Evolutionary conservation across 108 stramenopile species (phyloP), one percentile per base, ranked within the genome.

Genomic region (Pseudonitzschia multiseries): DNA sequence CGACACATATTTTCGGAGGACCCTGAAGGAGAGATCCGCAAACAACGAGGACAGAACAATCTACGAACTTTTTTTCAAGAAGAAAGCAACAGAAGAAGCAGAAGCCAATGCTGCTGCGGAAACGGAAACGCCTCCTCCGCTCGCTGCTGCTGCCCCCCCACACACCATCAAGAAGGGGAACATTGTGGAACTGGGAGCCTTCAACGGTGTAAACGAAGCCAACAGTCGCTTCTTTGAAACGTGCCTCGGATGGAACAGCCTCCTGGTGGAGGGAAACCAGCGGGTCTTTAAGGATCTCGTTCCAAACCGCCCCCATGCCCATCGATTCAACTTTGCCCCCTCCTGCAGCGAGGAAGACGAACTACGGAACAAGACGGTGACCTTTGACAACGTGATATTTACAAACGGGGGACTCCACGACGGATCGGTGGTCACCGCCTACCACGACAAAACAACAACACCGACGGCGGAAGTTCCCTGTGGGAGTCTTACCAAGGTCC

Each of bases 101-200:
- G 50, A 50, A 13, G 50, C 15, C 50, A 66, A 70, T n/a, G n/a
- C n/a, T n/a, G n/a, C n/a, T n/a, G n/a, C n/a, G n/a, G n/a, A n/a
- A n/a, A n/a, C n/a, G n/a, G n/a, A n/a, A n/a, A n/a, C n/a, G n/a
- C n/a, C n/a, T n/a, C n/a, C n/a, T n/a, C n/a, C n/a, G n/a, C n/a
- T n/a, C n/a, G n/a, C n/a, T n/a, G n/a, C n/a, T n/a, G n/a, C n/a
- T n/a, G n/a, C n/a, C n/a, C n/a, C n/a, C n/a, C n/a, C n/a, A n/a
- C n/a, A n/a, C n/a, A n/a, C n/a, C n/a, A n/a, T n/a, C n/a, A n/a
- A n/a, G n/a, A 51, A 51, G 10, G 84, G 84, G 53, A 83, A 67
- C 14, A 83, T 74, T 57, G 79, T 88, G 4, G 88, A 89, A 63
- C 46, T 89, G 31, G 88, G 88, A 8, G 88, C 85, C 26, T 86